Percentiles rank a stretch among this genome's conserved stretches.
phyloP scores from a whole-genome alignment of 148 eudicot species.

The Silene uniflora region DNA sequence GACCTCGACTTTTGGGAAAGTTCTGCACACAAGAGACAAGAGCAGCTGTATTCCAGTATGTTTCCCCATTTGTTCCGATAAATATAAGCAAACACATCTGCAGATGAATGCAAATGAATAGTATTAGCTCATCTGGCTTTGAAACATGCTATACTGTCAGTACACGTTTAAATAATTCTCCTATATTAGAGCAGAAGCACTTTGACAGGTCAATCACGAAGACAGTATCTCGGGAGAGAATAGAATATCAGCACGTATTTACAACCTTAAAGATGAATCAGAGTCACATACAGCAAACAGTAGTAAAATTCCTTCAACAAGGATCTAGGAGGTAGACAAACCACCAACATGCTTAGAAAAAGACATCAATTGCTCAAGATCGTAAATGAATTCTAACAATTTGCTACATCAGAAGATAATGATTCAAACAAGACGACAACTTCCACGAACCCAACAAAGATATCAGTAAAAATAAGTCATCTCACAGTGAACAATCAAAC shows the following conservation, averaged over 20 bases:
- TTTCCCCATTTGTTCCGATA: slow-evolving; percentile 84
- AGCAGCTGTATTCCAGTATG: slow-evolving; percentile 86
- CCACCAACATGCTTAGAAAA: neutral
- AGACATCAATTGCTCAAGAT: too few relatives aligned
- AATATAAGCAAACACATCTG: slow-evolving; percentile 93
- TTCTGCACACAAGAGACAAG: slow-evolving; percentile 93
- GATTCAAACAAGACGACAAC: neutral
- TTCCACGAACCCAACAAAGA: neutral
- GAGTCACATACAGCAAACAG: too few relatives aligned
- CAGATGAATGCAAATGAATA: slow-evolving; percentile 1
- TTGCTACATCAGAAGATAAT: neutral
- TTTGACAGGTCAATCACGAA: too few relatives aligned
- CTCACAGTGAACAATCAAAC: neutral
- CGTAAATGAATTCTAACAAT: neutral
- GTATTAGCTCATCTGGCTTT: slow-evolving; percentile 3
- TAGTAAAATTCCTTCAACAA: neutral
- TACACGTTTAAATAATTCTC: too few relatives aligned
- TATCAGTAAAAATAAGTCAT: neutral
- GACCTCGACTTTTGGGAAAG: slow-evolving; percentile 87
- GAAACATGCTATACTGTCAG: neutral
- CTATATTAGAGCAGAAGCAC: too few relatives aligned
- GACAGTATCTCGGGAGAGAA: too few relatives aligned
- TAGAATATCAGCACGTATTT: neutral
- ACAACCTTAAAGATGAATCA: neutral
- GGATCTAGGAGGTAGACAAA: neutral